Base-by-base conservation (phyloP, 805 yeast species). In the Yarrowia osloensis region DNA sequence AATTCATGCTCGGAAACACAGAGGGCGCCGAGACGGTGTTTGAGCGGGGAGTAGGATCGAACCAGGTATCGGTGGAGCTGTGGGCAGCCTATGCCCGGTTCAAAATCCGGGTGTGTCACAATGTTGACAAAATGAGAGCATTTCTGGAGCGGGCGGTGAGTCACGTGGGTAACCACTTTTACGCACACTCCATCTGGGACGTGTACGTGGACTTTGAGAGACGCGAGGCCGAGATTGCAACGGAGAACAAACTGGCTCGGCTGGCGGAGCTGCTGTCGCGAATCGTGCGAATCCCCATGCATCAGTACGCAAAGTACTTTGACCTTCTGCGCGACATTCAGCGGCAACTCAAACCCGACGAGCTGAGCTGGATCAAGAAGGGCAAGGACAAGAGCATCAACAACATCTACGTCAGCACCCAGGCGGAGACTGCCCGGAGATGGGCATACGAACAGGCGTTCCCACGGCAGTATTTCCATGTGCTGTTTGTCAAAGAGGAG, bases 151-250 rank as follows among this genome's bases (percentile, higher is more conserved):
- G 77, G 0, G 94, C 88, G 0, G 74, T 83, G 3, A 70, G 71
- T 5, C 69, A 76, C 15, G 82, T 89, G 49, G 98, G 97, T 0
- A 71, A 77, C 37, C 90, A 92, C 68, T 95, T 90, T 76, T 78
- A 88, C 69, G 82, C 96, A 1, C 96, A 92, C 74, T 80, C 86
- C 0, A 77, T 93, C 59, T 94, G 98, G 98, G 96, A 92, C 74
- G 80, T 83, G 66, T 87, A 85, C 69, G 76, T 94, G 26, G 88
- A 83, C 44, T 89, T 86, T 78, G 88, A 86, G 71, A 75, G 79
- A n/a, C 76, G 78, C 28, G 76, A 77, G 17, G 73, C 75, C 26
- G 78, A 83, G 35, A 47, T 49, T 19, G 54, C 52, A 4, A 33
- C 44, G 33, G 70, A 72, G 28, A 80, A 78, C 39, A 75, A 82